Conservation (phyloP, 2,329 filamentous ascomycete genomes). For the Neodidymelliopsis sp. region DNA sequence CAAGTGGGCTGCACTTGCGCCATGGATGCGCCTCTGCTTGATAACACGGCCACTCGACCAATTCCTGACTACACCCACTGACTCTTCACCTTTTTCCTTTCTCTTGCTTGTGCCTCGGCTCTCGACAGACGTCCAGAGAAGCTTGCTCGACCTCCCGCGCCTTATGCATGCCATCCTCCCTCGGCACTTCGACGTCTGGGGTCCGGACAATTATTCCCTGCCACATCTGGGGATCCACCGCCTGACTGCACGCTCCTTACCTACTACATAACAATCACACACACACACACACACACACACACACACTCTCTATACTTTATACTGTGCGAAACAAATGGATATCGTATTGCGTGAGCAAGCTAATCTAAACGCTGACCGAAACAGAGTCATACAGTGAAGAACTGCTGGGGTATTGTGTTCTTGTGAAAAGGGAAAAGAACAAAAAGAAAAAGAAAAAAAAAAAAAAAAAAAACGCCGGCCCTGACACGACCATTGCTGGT, state of each 20-base stretch:
- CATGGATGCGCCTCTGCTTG: background rate
- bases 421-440: slow-evolving; percentile 15
- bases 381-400: slow-evolving; percentile 2
- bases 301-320: background rate
- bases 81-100: background rate
- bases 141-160: background rate
- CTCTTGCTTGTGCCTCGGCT: background rate
- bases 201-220: background rate
- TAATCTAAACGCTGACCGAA: slow-evolving; percentile 17
- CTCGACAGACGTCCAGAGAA: background rate
- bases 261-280: too few species aligned
- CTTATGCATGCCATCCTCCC: background rate
- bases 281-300: too few species aligned
- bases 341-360: slow-evolving; percentile 25
- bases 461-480: slow-evolving; percentile 32
- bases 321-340: slow-evolving; percentile 6
- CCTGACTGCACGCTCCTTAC: too few species aligned
- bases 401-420: slow-evolving; percentile 37
- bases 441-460: slow-evolving; percentile 17
- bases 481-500: slow-evolving; percentile 29
- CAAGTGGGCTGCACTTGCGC: background rate
- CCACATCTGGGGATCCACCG: slow-evolving; percentile 7
- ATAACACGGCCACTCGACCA: background rate
- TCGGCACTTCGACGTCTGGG: background rate
- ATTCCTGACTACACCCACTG: slow-evolving; percentile 1